Conservation (phyloP, 1,284 basidiomycete genomes). For the Trametes sp. region DNA sequence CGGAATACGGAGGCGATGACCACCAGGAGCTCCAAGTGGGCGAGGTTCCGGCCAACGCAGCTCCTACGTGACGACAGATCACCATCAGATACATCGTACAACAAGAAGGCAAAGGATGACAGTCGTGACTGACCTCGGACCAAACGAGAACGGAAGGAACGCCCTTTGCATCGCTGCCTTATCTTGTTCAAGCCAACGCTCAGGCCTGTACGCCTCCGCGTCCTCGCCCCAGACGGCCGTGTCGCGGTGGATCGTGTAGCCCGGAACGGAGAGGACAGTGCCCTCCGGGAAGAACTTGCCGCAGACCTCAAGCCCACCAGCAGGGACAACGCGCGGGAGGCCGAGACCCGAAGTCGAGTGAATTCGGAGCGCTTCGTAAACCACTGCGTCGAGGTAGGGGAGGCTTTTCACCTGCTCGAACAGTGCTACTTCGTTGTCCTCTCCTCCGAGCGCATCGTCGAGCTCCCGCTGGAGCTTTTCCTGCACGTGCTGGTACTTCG, state of each 20-base stretch:
- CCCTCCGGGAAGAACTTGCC: slow-evolving; percentile 74
- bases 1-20: slow-evolving; percentile 78
- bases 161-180: slow-evolving; percentile 65
- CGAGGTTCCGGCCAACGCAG: slow-evolving; percentile 80
- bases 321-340: slow-evolving; percentile 78
- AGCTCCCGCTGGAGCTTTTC: slow-evolving; percentile 81
- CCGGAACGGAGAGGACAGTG: slow-evolving; percentile 78
- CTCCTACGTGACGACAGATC: slow-evolving; percentile 49
- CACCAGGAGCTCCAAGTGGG: slow-evolving; percentile 75
- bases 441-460: slow-evolving; percentile 72
- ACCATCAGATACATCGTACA: slow-evolving; percentile 1
- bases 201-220: slow-evolving; percentile 75
- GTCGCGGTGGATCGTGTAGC: slow-evolving; percentile 83
- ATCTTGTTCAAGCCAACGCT: slow-evolving; percentile 82
- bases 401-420: slow-evolving; percentile 73
- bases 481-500: slow-evolving; percentile 70
- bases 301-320: slow-evolving; percentile 67
- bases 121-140: slow-evolving; percentile 57
- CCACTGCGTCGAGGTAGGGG: slow-evolving; percentile 81
- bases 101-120: not conserved
- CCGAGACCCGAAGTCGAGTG: slow-evolving; percentile 86
- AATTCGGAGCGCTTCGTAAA: slow-evolving; percentile 83
- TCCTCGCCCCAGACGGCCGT: slow-evolving; percentile 79
- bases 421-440: slow-evolving; percentile 61
- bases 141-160: slow-evolving; percentile 81